Conservation (phyloP, 441 rosid species). For the Populus trichocarpa region DNA sequence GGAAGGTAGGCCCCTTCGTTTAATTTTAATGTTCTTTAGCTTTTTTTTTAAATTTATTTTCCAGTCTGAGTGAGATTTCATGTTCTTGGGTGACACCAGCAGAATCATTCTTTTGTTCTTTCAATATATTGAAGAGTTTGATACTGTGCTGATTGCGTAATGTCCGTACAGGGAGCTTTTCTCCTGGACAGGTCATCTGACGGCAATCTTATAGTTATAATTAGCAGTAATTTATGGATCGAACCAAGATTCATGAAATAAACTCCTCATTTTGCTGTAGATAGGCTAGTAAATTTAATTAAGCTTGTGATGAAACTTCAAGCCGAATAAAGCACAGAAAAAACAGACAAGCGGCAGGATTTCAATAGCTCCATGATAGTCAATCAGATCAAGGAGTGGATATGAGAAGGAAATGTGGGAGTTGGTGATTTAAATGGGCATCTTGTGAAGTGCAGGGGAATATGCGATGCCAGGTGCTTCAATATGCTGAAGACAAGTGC, state of each 20-base stretch:
- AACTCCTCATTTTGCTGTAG: background rate
- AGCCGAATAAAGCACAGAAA: background rate
- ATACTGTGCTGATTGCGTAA: conserved; percentile 23
- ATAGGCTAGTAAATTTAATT: background rate
- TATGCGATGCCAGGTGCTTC: conserved; percentile 16
- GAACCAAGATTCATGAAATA: background rate
- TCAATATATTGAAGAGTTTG: background rate
- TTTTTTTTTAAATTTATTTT: too few species aligned
- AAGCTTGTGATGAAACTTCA: background rate
- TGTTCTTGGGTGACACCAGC: conserved; percentile 24
- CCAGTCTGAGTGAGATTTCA: conserved; percentile 10
- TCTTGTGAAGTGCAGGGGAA: conserved; percentile 16
- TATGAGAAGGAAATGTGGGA: background rate
- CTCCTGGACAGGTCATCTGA: background rate
- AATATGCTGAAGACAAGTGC: background rate
- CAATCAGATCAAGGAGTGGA: conserved; percentile 3
- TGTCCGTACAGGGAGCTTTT: conserved; percentile 5
- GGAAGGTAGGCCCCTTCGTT: conserved; percentile 2
- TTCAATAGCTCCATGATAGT: background rate
- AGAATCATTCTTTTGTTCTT: conserved; percentile 30
- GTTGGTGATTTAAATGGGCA: conserved; percentile 4
- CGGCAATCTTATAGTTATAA: background rate
- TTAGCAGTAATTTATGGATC: background rate
- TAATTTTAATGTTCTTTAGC: background rate
- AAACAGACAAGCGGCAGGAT: background rate